Evolutionary conservation across 345 rosid species (phyloP).

Genomic region (Salix dunnii): DNA sequence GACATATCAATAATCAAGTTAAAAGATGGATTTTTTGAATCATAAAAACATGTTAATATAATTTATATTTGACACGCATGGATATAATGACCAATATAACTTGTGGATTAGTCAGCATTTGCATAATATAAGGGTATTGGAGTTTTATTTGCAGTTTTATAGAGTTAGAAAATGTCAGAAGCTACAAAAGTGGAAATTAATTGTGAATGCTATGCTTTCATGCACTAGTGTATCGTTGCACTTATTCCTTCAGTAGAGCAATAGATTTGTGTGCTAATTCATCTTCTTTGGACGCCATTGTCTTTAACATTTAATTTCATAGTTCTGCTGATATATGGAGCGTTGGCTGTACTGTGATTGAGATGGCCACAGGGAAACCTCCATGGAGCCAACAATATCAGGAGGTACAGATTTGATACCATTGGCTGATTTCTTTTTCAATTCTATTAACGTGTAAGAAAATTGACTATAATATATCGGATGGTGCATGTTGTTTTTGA

Average conservation of each 20-base stretch:
- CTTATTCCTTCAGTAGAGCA: neutral
- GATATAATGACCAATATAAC: neutral
- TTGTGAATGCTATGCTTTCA: neutral
- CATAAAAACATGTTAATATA: too few relatives aligned
- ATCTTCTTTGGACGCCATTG: constrained; percentile 16
- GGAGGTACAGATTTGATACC: constrained; percentile 24
- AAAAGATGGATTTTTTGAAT: too few relatives aligned
- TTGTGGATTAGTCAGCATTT: neutral
- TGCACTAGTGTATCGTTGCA: neutral
- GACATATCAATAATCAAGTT: too few relatives aligned
- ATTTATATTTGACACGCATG: neutral
- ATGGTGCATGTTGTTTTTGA: neutral
- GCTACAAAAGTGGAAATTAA: neutral
- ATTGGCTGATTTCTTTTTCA: constrained; percentile 10
- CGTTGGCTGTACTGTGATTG: constrained; percentile 36
- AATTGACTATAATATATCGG: neutral
- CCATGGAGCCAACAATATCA: constrained; percentile 42
- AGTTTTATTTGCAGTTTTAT: neutral
- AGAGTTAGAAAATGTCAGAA: neutral
- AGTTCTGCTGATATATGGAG: constrained; percentile 38
- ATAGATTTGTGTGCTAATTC: constrained; percentile 1
- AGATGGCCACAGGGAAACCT: constrained; percentile 36
- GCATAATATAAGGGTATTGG: neutral
- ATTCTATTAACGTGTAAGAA: neutral
- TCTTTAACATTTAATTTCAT: constrained; percentile 16